Conservation (phyloP, 805 yeast genomes). For the Wickerhamomyces xylosicus region DNA sequence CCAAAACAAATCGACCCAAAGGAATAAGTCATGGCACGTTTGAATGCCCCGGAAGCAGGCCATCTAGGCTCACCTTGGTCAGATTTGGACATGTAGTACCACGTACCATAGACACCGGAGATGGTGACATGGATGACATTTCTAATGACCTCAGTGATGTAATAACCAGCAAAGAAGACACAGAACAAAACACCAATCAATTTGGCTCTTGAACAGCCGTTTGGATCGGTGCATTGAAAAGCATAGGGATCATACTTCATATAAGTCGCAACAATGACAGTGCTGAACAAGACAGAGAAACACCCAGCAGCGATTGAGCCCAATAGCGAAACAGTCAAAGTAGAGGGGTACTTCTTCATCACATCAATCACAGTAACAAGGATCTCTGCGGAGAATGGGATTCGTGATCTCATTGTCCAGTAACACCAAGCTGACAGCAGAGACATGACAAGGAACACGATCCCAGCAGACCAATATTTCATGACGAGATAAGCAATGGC, state of each 20-base stretch:
- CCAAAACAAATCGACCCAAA: constrained; percentile 90
- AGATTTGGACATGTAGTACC: constrained; percentile 75
- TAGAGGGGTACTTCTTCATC: constrained; percentile 62
- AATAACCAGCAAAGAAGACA: constrained; percentile 75
- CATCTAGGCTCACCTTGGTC: constrained; percentile 70
- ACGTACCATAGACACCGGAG: constrained; percentile 79
- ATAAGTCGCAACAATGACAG: constrained; percentile 65
- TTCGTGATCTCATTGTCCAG: constrained; percentile 61
- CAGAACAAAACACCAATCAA: constrained; percentile 63
- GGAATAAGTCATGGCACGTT: constrained; percentile 72
- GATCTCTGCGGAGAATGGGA: constrained; percentile 66
- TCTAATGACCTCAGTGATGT: constrained; percentile 71
- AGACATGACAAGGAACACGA: constrained; percentile 61
- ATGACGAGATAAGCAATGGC: constrained; percentile 62
- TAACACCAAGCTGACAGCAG: constrained; percentile 56
- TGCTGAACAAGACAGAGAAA: constrained; percentile 55
- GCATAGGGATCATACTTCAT: constrained; percentile 60
- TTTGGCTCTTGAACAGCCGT: constrained; percentile 50
- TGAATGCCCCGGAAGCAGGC: constrained; percentile 76
- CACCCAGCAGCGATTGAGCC: constrained; percentile 53
- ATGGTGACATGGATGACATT: constrained; percentile 74
- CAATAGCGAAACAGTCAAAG: constrained; percentile 45
- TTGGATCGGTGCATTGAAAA: constrained; percentile 36
- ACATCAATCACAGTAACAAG: constrained; percentile 69
- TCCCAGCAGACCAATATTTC: constrained; percentile 70